Conservation (phyloP, 148 eudicot genomes). For the Dysphania ambrosioides region DNA sequence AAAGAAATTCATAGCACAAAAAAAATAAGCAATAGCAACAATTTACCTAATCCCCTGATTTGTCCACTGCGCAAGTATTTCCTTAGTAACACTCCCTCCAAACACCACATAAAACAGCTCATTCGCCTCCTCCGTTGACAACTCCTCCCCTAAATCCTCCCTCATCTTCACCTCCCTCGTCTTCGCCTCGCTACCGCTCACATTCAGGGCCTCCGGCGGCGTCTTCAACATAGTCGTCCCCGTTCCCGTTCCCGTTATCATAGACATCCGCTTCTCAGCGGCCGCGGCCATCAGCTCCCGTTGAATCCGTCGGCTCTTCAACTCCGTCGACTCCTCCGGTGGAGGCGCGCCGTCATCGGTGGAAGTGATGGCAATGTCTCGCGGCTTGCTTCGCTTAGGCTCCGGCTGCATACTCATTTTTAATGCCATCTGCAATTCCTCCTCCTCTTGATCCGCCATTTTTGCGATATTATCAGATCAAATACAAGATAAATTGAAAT, state of each 20-base stretch:
- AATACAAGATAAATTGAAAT: no score
- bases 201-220: neutral
- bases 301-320: conserved; percentile 44
- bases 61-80: conserved; percentile 84
- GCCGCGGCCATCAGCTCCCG: conserved; percentile 90
- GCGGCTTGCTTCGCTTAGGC: conserved; percentile 77
- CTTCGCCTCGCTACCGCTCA: no score
- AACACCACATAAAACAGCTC: conserved; percentile 70
- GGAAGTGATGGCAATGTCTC: conserved; percentile 32
- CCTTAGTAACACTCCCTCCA: conserved; percentile 54
- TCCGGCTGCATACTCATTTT: conserved; percentile 87
- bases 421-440: conserved; percentile 69
- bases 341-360: conserved; percentile 25
- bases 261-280: conserved; percentile 68
- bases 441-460: conserved; percentile 83
- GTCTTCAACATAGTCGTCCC: neutral
- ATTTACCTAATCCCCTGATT: conserved; percentile 93
- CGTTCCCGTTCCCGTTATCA: neutral
- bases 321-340: conserved; percentile 55
- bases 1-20: neutral
- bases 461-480: neutral
- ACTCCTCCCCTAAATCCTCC: conserved; percentile 37
- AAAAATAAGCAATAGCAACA: neutral
- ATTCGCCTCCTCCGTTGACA: conserved; percentile 55
- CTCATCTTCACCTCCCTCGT: no score